Evolutionary conservation across 768 basidiomycete genomes (phyloP).

Genomic region (Astraeus odoratus): DNA sequence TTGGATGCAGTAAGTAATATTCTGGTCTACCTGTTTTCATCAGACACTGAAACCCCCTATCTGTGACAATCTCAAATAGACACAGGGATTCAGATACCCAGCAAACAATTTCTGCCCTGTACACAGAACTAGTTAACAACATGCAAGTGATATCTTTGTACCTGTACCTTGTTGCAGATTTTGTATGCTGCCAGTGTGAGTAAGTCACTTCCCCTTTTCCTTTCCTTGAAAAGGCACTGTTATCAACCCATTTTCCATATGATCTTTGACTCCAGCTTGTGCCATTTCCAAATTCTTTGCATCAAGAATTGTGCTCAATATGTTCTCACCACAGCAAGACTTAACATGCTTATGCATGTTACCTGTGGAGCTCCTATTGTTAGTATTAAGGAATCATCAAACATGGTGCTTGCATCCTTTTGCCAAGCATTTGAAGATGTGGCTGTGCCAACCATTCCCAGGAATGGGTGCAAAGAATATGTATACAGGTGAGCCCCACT

Average conservation of each 20-base stretch:
- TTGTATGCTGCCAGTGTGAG: constrained; percentile 19
- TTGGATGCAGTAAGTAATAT: constrained; percentile 13
- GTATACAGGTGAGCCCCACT: constrained; percentile 2
- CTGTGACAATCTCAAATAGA: constrained; percentile 17
- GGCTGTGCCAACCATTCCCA: neutral
- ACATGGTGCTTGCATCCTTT: constrained; percentile 13
- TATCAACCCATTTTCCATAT: constrained; percentile 12
- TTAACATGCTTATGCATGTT: constrained; percentile 13
- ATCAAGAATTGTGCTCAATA: neutral
- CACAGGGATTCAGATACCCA: constrained; percentile 17
- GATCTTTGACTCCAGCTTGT: neutral
- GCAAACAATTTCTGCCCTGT: constrained; percentile 19
- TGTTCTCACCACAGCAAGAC: neutral
- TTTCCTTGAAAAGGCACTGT: neutral
- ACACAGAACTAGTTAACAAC: neutral
- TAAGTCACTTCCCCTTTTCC: constrained; percentile 11
- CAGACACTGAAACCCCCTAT: constrained; percentile 14
- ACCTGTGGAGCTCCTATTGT: constrained; percentile 22
- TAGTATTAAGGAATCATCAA: constrained; percentile 16
- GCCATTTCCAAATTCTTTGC: neutral
- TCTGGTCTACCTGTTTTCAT: constrained; percentile 8
- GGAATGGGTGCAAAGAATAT: neutral
- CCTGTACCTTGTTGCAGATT: constrained; percentile 1
- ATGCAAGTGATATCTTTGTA: neutral
- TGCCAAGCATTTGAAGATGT: constrained; percentile 23